phyloP scores from a whole-genome alignment of 148 eudicot genomes.

The Limonium bicolor region DNA sequence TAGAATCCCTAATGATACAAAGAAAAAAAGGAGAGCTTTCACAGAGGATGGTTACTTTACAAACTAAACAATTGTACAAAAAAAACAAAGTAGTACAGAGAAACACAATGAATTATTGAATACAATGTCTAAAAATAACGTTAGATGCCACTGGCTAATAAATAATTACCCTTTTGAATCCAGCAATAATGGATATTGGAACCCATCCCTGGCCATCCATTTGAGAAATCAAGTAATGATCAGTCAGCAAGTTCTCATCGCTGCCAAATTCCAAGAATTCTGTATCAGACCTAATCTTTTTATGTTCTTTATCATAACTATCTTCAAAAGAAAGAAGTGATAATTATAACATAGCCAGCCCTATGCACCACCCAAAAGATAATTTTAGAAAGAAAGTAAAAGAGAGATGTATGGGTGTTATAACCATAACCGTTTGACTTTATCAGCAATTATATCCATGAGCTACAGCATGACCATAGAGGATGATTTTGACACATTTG shows the following conservation, averaged over 20 bases:
- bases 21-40: neutral
- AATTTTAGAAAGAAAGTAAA: no score
- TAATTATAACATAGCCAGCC: no score
- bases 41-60: no score
- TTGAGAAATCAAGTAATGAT: constrained; percentile 58
- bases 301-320: no score
- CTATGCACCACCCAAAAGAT: no score
- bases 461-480: no score
- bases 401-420: no score
- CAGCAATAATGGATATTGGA: constrained; percentile 59
- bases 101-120: neutral
- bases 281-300: no score
- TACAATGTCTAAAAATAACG: neutral
- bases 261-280: constrained; percentile 37
- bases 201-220: constrained; percentile 96
- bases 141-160: neutral
- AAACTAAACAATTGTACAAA: neutral
- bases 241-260: constrained; percentile 71
- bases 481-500: no score
- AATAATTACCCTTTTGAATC: constrained; percentile 66
- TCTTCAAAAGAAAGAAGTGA: no score
- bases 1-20: neutral
- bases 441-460: no score
- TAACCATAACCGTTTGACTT: no score
- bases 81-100: neutral